Percentiles rank a stretch among this genome's conserved stretches.
These are phyloP conservation scores for Fusarium sp. DNA, from an alignment of 2,329 filamentous ascomycete genomes.

Conservation along the genomic window DNA sequence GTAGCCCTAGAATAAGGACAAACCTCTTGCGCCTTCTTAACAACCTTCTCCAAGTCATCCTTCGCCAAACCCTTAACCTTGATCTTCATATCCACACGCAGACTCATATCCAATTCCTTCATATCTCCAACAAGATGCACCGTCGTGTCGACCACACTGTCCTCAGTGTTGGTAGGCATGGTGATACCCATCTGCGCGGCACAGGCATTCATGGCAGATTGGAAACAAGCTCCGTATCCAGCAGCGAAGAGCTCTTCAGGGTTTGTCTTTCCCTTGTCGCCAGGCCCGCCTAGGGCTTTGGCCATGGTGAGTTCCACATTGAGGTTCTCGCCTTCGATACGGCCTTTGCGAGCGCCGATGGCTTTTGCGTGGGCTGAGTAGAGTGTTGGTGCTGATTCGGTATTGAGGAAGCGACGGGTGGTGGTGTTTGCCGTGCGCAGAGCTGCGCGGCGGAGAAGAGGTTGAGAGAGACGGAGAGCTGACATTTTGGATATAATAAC, in stretches of 20 bases:
- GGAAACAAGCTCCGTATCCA: constrained; percentile 25
- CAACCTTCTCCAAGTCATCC: constrained; percentile 1
- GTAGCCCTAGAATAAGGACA: constrained; percentile 19
- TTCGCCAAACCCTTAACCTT: constrained; percentile 11
- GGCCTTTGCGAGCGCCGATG: constrained; percentile 21
- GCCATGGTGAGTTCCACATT: constrained; percentile 30
- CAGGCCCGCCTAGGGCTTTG: constrained; percentile 20
- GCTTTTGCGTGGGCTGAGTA: constrained; percentile 26
- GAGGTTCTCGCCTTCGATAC: constrained; percentile 22
- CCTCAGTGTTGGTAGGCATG: constrained; percentile 11
- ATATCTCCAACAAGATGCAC: constrained; percentile 23
- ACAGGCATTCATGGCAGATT: constrained; percentile 23
- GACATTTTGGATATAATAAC: constrained; percentile 1
- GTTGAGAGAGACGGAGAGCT: constrained; percentile 2
- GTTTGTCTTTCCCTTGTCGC: constrained; percentile 23
- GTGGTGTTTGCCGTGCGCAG: not conserved
- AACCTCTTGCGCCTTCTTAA: constrained; percentile 1
- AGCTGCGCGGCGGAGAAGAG: not conserved
- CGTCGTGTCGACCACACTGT: constrained; percentile 20
- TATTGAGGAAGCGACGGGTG: constrained; percentile 2
- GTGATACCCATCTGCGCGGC: constrained; percentile 12
- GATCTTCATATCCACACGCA: constrained; percentile 22
- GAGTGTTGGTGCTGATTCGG: constrained; percentile 6
- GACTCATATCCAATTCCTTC: constrained; percentile 15
- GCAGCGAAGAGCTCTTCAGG: constrained; percentile 19